Evolutionary conservation across 2,329 filamentous ascomycete species (phyloP), one percentile per base, ranked within the genome.

Genomic region (Gaeumannomyces sp.): DNA sequence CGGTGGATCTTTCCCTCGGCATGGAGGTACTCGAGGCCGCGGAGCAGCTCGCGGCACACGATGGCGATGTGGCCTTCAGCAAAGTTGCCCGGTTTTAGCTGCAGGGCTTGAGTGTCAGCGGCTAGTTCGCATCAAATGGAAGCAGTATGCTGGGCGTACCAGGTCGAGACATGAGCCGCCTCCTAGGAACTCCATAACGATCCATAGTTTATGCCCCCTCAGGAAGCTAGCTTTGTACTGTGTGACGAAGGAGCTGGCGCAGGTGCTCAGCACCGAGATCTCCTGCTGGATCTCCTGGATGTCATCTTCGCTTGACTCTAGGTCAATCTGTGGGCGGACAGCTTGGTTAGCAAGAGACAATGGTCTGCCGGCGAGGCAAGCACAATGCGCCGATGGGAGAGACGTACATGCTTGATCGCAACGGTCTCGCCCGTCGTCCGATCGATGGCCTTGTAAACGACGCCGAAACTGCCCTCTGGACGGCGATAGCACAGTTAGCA

Each of bases 221-320:
- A 98, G 85, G 76, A 98, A 99, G 74, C 93, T 97, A 28, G 92
- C 91, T 76, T 93, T 96, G 83, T 99, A 99, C 75, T 96, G 91
- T 22, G 95, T 98, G 70, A 99, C 93, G 76, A 90, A 96, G 61
- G 91, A 90, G 75, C 93, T 97, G 70, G 91, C 90, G 80, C 95
- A 99, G 64, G 95, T 97, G 77, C 93, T 95, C 67, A 99, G 83
- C 45, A 99, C 90, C 3, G 92, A 90, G 70, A 99, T 98, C 75
- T 99, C 95, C 74, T 96, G 93, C 72, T 99, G 94, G 66, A 99
- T 98, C 75, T 99, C 95, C 76, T 93, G 90, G 66, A 99, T 97
- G 75, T 99, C 95, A 79, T 99, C 95, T 77, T 96, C 94, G 81
- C 93, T 98, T 66, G 94, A 96, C 79, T 99, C 95, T 73, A 99